Evolutionary conservation across 108 stramenopile species (phyloP), one percentile per base, ranked within the genome.

Genomic region (Stephanodiscus triporus): DNA sequence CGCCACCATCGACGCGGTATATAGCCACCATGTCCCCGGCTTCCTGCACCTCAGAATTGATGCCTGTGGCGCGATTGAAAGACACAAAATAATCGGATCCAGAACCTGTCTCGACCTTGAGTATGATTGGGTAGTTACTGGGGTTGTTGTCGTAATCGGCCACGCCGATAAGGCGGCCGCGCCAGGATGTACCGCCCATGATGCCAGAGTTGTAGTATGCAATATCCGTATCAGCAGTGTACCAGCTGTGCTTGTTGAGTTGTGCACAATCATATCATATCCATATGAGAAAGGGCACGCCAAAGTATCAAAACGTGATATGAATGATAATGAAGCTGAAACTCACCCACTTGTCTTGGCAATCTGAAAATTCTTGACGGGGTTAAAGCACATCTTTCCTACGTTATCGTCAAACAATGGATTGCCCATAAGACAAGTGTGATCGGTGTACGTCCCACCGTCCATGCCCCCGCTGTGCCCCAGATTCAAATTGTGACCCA

Each of bases 141-240:
- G 75, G 63, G 16, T 70, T 81, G 63, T 69, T 71, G 13, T 51
- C n/a, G 43, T 82, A 82, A 29, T 82, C 81, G 38, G 81, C 76
- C 48, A 82, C 62, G 0, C 80, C 80, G 48, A 76, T 64, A 2
- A 81, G 59, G 8, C 32, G 36, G 14, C 60, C 60, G 49, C 49
- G 19, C 75, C 66, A 76, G 8, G 51, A 29, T 14, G 67, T 45
- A 37, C 67, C 60, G 0, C 48, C 68, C 5, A 9, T 2, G 11
- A 34, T 63, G 6, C 63, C 64, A 10, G 69, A 59, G 43, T 72
- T 51, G 58, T 57, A 67, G 7, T 42, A 48, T 53, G 13, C 29
- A 17, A 38, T 58, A 38, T 66, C 64, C 2, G 61, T 43, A 9
- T 60, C 23, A 20, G 45, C 63, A n/a, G 48, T 72, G 66, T 79